phyloP scores from a whole-genome alignment of 2,329 filamentous ascomycete genomes.

The Aureobasidium sp. region DNA sequence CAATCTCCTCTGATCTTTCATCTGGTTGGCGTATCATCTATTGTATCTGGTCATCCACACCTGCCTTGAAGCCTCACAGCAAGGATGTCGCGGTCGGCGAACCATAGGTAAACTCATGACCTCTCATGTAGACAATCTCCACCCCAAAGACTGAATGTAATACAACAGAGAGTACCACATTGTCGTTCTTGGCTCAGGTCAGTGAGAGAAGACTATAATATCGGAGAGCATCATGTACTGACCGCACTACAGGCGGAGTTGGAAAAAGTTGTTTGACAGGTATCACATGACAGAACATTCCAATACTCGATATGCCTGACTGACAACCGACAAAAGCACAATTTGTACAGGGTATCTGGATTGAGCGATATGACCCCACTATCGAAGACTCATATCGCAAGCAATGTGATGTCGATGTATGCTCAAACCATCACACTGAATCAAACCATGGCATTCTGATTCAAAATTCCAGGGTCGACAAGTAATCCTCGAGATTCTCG shows the following conservation, averaged over 20 bases:
- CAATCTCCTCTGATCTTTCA: too few species aligned
- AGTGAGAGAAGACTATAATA: constrained; percentile 22
- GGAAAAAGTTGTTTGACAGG: constrained; percentile 89
- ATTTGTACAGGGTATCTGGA: constrained; percentile 92
- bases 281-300: constrained; percentile 36
- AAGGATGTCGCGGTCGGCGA: constrained; percentile 26
- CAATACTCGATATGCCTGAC: background rate
- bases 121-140: background rate
- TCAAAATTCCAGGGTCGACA: constrained; percentile 60
- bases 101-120: constrained; percentile 21
- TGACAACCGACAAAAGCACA: constrained; percentile 53
- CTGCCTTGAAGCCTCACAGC: background rate
- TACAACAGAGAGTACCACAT: constrained; percentile 64
- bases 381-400: constrained; percentile 58
- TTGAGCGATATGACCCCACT: constrained; percentile 63
- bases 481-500: constrained; percentile 83
- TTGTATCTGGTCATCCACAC: background rate
- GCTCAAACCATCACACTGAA: constrained; percentile 31
- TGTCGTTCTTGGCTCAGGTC: constrained; percentile 74
- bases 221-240: background rate
- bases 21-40: background rate
- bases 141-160: background rate
- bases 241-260: constrained; percentile 60
- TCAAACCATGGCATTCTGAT: background rate
- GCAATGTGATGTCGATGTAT: constrained; percentile 69